Conservation (phyloP, 2,329 filamentous ascomycete genomes). For the Zymoseptoria tritici region DNA sequence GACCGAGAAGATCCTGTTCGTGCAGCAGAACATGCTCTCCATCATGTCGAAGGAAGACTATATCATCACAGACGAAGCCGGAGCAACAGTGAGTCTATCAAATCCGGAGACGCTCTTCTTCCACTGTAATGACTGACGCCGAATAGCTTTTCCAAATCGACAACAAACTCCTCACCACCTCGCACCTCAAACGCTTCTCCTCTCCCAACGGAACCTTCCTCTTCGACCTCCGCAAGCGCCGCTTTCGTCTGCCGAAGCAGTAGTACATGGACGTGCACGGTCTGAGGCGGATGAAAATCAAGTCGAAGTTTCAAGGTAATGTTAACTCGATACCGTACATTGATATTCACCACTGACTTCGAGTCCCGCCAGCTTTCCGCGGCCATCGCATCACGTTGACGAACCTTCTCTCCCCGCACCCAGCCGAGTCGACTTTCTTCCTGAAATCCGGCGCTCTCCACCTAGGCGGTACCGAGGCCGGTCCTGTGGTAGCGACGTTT, state of each 20-base stretch:
- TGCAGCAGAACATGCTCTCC: neutral
- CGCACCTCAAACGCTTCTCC: neutral
- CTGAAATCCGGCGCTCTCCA: neutral
- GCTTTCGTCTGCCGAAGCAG: neutral
- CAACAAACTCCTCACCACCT: neutral
- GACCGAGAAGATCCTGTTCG: neutral
- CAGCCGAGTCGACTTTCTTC: neutral
- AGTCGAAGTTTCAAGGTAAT: neutral
- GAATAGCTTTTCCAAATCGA: neutral
- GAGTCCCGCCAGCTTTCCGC: neutral
- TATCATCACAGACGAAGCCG: neutral
- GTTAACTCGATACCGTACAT: too few species aligned
- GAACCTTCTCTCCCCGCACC: neutral
- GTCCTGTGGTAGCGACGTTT: neutral
- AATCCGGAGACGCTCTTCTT: neutral
- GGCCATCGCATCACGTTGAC: neutral
- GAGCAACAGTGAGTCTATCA: neutral
- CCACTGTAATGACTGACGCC: neutral
- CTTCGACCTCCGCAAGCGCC: neutral
- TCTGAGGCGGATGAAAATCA: neutral
- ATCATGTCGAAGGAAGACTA: neutral
- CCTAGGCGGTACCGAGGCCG: neutral
- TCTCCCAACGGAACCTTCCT: neutral
- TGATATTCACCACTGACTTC: neutral
- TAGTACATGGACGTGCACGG: neutral